Conservation (phyloP, 345 rosid genomes). For the Balakata baccata region DNA sequence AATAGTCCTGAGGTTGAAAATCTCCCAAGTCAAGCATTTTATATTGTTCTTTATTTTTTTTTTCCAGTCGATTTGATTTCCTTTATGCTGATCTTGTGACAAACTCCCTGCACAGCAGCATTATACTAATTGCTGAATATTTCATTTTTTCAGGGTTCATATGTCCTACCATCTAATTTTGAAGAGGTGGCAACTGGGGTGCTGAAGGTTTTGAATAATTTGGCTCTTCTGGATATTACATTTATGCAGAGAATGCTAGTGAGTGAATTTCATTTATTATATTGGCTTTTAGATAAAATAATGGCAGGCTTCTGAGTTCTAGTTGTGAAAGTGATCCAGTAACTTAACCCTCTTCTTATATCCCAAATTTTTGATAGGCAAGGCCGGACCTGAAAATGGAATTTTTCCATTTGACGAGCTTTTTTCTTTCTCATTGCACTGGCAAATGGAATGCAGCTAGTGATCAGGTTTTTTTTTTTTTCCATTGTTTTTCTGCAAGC, state of each 20-base stretch:
- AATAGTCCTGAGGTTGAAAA: neutral
- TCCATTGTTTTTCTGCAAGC: neutral
- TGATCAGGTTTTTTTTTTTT: constrained; percentile 44
- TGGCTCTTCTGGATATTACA: constrained; percentile 58
- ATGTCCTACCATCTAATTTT: constrained; percentile 66
- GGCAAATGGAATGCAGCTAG: constrained; percentile 61
- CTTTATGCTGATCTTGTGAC: neutral
- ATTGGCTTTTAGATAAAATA: neutral
- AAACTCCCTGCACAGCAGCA: neutral
- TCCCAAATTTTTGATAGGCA: constrained; percentile 41
- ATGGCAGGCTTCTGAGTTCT: constrained; percentile 9
- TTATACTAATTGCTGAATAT: constrained; percentile 1
- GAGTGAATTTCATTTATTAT: constrained; percentile 23
- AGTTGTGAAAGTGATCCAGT: neutral
- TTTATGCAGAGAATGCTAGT: constrained; percentile 69
- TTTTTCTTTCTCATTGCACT: constrained; percentile 71
- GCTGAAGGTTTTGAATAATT: constrained; percentile 65
- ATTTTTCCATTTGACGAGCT: constrained; percentile 71
- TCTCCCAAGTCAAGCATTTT: neutral
- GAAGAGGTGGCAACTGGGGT: constrained; percentile 79
- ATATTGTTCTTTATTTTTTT: neutral
- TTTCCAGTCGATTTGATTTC: neutral
- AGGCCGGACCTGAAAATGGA: constrained; percentile 76
- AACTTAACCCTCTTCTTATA: neutral
- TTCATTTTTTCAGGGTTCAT: constrained; percentile 45